Evolutionary conservation across 331 rosid genomes (phyloP).

Genomic region (Phaseolus coccineus): DNA sequence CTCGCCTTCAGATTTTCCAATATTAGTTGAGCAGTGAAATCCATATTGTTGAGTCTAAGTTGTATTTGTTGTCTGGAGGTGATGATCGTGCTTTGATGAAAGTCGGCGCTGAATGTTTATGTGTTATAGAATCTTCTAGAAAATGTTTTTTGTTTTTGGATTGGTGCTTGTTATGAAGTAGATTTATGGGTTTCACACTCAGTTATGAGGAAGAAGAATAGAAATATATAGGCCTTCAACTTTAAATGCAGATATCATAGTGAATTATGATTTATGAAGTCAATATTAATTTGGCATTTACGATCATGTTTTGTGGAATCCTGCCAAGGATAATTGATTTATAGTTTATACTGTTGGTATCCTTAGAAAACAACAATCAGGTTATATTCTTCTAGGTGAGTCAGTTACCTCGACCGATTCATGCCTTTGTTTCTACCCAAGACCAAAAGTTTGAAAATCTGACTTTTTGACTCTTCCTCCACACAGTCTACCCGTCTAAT

Average conservation of each 20-base stretch:
- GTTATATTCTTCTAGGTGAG: neutral
- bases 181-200: slow-evolving; percentile 9
- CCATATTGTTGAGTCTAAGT: slow-evolving; percentile 3
- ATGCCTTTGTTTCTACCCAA: slow-evolving; percentile 10
- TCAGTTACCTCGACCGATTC: neutral
- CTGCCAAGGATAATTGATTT: slow-evolving; percentile 15
- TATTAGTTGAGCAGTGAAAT: slow-evolving; percentile 16
- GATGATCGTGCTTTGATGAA: slow-evolving; percentile 1
- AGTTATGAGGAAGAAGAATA: slow-evolving; percentile 9
- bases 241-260: neutral
- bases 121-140: neutral
- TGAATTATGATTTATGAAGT: slow-evolving; percentile 13
- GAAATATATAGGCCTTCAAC: neutral
- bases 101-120: neutral
- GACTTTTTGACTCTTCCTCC: neutral
- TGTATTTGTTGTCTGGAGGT: neutral
- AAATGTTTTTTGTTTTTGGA: neutral
- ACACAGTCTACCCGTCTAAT: neutral
- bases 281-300: slow-evolving; percentile 25
- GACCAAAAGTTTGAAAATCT: neutral
- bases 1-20: too few species aligned
- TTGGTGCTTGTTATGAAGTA: slow-evolving; percentile 30
- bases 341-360: neutral
- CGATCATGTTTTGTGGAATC: slow-evolving; percentile 27
- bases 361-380: neutral